phyloP scores from a whole-genome alignment of 306 rosid genomes.

The Gleditsia sinensis region DNA sequence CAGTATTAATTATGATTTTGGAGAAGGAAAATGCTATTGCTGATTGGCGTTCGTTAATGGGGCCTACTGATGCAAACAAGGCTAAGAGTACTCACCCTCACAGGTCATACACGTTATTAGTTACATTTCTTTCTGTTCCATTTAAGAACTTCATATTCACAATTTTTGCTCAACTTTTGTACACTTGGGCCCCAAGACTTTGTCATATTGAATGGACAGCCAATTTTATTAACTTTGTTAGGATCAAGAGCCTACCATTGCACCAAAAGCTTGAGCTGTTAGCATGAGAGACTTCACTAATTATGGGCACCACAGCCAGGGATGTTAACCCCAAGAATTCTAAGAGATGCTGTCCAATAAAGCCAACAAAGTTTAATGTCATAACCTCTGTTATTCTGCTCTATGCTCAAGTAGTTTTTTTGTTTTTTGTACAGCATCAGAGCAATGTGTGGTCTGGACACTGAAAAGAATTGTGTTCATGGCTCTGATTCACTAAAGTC shows the following conservation, averaged over 20 bases:
- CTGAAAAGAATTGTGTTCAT: conserved; percentile 76
- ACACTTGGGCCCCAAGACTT: neutral
- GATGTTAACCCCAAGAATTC: too few relatives aligned
- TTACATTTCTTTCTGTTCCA: neutral
- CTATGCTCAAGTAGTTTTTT: conserved; percentile 12
- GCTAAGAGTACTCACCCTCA: conserved; percentile 88
- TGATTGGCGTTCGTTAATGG: conserved; percentile 92
- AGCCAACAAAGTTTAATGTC: conserved; percentile 12
- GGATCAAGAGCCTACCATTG: too few relatives aligned
- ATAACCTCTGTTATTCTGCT: conserved; percentile 27
- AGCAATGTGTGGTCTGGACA: conserved; percentile 72
- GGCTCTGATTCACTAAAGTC: conserved; percentile 86
- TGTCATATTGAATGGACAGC: neutral
- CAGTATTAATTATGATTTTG: conserved; percentile 72
- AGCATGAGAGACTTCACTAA: too few relatives aligned
- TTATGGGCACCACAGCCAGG: too few relatives aligned
- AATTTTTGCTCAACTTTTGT: neutral
- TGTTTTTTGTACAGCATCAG: conserved; percentile 64
- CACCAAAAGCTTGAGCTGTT: too few relatives aligned
- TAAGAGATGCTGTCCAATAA: too few relatives aligned
- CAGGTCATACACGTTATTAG: conserved; percentile 54
- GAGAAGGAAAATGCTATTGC: conserved; percentile 84
- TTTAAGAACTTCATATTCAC: conserved; percentile 5
- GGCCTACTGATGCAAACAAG: conserved; percentile 84
- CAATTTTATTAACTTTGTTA: conserved; percentile 19